phyloP scores from a whole-genome alignment of 495 filamentous ascomycete genomes.

The Trichoderma orchidacearum region DNA sequence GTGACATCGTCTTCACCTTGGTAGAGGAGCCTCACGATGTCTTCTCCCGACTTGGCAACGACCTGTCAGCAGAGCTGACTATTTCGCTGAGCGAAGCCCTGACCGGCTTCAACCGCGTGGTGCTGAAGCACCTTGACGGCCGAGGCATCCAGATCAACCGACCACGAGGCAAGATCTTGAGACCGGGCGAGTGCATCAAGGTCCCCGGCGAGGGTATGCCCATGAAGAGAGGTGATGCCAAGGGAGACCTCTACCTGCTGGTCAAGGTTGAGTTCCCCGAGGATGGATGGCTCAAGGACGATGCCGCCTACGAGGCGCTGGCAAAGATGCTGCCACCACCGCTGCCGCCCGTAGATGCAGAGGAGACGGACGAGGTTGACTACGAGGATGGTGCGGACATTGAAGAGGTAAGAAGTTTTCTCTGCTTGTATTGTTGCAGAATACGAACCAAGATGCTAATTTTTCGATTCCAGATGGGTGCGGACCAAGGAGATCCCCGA shows the following conservation, averaged over 20 bases:
- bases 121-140: conserved; percentile 86
- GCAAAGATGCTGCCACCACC: conserved; percentile 58
- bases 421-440: neutral
- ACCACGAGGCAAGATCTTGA: conserved; percentile 59
- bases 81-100: conserved; percentile 76
- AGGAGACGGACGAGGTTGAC: conserved; percentile 74
- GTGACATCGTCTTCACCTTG: conserved; percentile 82
- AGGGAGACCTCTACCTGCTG: conserved; percentile 76
- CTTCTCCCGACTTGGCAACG: conserved; percentile 70
- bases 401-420: conserved; percentile 46
- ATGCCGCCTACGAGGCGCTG: conserved; percentile 50
- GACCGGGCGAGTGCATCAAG: conserved; percentile 72
- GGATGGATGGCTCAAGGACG: conserved; percentile 63
- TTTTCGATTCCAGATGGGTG: conserved; percentile 37
- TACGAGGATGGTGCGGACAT: conserved; percentile 70
- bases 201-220: conserved; percentile 90
- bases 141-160: conserved; percentile 74
- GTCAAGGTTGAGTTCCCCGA: conserved; percentile 85
- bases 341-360: conserved; percentile 42
- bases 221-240: conserved; percentile 63
- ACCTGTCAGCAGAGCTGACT: conserved; percentile 66
- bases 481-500: conserved; percentile 50
- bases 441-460: neutral
- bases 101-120: conserved; percentile 78
- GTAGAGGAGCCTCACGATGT: conserved; percentile 66